These are phyloP conservation scores for Tetrastigma voinierianum DNA, from an alignment of 164 flowering plant species.

Conservation along the genomic window DNA sequence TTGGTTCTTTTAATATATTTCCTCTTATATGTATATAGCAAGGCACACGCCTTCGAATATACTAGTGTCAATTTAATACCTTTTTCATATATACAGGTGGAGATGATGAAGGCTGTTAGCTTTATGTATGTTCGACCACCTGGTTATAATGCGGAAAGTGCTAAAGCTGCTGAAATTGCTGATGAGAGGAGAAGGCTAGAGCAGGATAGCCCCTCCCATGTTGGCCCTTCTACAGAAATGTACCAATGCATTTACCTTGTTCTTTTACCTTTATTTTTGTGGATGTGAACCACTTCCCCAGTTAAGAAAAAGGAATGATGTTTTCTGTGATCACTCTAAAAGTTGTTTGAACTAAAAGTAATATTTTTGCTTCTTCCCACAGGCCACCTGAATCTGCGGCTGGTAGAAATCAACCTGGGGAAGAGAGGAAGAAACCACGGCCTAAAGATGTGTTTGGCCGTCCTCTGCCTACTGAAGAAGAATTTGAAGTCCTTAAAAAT, in stretches of 20 bases:
- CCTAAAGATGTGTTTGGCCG: constrained; percentile 94
- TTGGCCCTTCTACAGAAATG: constrained; percentile 31
- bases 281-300: no score
- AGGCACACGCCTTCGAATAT: no score
- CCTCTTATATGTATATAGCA: no score
- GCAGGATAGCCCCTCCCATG: constrained; percentile 21
- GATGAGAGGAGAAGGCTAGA: constrained; percentile 56
- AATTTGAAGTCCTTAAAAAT: constrained; percentile 81
- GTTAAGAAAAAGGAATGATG: no score
- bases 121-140: constrained; percentile 99
- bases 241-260: constrained; percentile 8
- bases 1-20: no score
- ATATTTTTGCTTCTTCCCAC: neutral
- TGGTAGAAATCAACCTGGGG: constrained; percentile 15
- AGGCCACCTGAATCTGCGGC: constrained; percentile 32
- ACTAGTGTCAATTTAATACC: neutral
- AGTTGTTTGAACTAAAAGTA: neutral
- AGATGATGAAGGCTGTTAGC: constrained; percentile 95
- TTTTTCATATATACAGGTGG: constrained; percentile 44
- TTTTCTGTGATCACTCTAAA: no score
- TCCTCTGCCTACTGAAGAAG: constrained; percentile 85
- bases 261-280: neutral
- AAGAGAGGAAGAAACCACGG: constrained; percentile 65
- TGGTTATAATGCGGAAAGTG: constrained; percentile 96
- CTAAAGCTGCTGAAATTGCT: constrained; percentile 91